These are phyloP conservation scores for Brassica incana DNA, from an alignment of 345 rosid species.

Conservation along the genomic window DNA sequence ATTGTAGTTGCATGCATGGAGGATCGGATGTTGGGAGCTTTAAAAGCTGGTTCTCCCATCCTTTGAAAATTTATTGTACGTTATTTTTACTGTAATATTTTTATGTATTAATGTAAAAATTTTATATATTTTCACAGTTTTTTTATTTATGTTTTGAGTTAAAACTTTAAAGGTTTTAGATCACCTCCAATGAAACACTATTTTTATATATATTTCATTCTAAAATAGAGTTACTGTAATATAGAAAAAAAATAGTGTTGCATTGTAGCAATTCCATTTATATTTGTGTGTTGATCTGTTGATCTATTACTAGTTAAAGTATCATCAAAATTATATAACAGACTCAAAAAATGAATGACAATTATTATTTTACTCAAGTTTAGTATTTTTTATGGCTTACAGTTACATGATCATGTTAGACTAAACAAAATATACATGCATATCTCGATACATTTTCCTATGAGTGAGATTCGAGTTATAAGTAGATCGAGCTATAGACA, in stretches of 20 bases:
- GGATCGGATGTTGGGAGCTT: conserved; percentile 30
- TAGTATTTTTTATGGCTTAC: background rate
- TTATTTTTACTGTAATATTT: background rate
- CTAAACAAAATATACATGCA: background rate
- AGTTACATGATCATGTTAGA: background rate
- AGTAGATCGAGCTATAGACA: background rate
- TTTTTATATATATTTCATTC: too few relatives aligned
- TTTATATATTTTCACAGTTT: background rate
- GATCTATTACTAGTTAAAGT: background rate
- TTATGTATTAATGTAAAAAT: background rate
- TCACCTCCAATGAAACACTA: background rate
- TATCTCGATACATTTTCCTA: background rate
- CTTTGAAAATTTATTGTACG: background rate
- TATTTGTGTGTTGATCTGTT: background rate
- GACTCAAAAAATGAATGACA: background rate
- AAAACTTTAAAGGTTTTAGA: background rate
- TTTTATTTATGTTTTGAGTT: background rate
- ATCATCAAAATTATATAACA: background rate
- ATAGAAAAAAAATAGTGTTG: too few relatives aligned
- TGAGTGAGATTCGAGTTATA: background rate
- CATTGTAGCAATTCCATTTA: background rate
- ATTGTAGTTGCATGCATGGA: conserved; percentile 31
- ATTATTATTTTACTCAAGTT: background rate
- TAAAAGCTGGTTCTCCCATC: conserved; percentile 17
- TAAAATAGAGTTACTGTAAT: too few relatives aligned